Evolutionary conservation across 768 basidiomycete genomes (phyloP).

Genomic region (Mycena leptocephala): DNA sequence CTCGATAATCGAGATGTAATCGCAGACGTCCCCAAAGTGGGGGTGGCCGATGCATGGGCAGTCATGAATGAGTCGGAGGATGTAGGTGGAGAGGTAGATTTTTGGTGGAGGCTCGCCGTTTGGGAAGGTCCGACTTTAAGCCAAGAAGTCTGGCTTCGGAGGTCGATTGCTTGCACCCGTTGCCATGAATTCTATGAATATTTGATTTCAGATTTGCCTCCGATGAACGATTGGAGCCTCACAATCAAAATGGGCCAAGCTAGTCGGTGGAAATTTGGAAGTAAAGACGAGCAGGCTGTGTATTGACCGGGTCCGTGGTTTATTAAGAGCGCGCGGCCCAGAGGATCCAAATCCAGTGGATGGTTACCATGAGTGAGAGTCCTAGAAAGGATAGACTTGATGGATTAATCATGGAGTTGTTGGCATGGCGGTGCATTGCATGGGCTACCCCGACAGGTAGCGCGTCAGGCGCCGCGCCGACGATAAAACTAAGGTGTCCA

Average conservation of each 20-base stretch:
- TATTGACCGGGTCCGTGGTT: neutral
- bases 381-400: neutral
- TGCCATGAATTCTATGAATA: constrained; percentile 18
- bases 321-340: neutral
- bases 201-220: neutral
- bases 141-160: neutral
- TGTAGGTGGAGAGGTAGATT: neutral
- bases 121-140: neutral
- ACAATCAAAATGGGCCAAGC: neutral
- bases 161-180: constrained; percentile 15
- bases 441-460: neutral
- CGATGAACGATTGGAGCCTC: neutral
- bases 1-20: neutral
- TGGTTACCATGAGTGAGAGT: constrained; percentile 14
- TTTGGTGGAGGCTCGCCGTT: neutral
- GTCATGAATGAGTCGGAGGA: constrained; percentile 26
- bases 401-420: neutral
- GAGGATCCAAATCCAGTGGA: neutral
- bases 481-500: neutral
- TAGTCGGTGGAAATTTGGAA: neutral
- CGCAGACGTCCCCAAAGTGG: neutral
- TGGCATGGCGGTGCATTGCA: constrained; percentile 16
- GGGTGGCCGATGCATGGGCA: neutral
- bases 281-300: neutral
- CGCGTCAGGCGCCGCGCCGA: no score